Base-by-base conservation (phyloP, 495 filamentous ascomycete species). In the Talaromyces proteolyticus region DNA sequence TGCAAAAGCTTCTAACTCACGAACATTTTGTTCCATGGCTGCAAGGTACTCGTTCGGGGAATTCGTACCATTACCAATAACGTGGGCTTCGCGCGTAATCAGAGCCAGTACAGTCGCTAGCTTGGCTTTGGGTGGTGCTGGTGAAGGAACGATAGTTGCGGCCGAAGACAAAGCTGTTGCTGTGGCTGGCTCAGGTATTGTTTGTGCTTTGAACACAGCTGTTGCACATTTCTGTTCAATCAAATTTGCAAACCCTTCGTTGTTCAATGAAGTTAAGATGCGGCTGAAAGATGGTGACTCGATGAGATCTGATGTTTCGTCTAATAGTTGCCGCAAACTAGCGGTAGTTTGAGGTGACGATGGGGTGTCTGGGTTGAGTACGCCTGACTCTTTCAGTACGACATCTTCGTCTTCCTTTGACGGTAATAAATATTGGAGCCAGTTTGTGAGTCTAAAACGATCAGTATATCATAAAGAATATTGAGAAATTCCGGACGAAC, bases 301-400 rank as follows among this genome's bases (percentile, higher is more conserved):
- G 56, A 98, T 87, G 16, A 97, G 75, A 65, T 98, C 93, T 18
- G 93, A 86, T 8, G 93, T 96, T 68, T 97, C 93, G 59, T 97
- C 91, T 1, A 98, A 74, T n/a, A 99, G 79, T 46, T 87, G 84
- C 44, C 92, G 87, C 55, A 97, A 80, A 41, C 79, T 74, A 11
- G 77, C 63, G 6, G 75, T 65, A 14, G 71, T 73, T 42, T 73
- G 62, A 12, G 70, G 65, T 6, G 64, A 67, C 19, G 68, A 56
- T 4, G 63, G 63, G 18, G 69, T 61, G 2, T 74, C 66, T 11
- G 86, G 73, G 3, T 77, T 76, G 24, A 85, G 63, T 47, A 92
- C 85, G 40, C 88, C 89, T 0, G 89, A 91, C 67, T 96, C 88
- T 34, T 76, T 81, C 18, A 99, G 78, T 36, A 98, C 86, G 49